Percentiles rank a stretch among this genome's conserved stretches.
Conservation (phyloP, 805 yeast genomes). For the Cyberlindnera misumaiensis region DNA sequence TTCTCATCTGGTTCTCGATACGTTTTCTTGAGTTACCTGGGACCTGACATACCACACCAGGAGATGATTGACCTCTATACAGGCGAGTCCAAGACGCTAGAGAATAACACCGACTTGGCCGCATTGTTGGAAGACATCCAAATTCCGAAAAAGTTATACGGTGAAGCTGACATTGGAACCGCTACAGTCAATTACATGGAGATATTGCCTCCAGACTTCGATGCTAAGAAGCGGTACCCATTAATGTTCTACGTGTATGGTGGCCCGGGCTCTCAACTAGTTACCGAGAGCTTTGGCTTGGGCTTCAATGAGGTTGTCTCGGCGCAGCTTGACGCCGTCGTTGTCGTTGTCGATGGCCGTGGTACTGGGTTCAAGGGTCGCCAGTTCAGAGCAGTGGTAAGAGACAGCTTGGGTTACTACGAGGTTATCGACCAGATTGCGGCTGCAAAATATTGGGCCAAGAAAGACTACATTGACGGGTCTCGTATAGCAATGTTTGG, state of each 20-base stretch:
- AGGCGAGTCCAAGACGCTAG: constrained; percentile 24
- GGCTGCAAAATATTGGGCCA: constrained; percentile 71
- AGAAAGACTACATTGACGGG: constrained; percentile 57
- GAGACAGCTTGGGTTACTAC: constrained; percentile 72
- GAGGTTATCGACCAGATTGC: constrained; percentile 84
- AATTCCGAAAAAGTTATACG: constrained; percentile 49
- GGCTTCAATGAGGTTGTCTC: constrained; percentile 73
- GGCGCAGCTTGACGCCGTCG: constrained; percentile 71
- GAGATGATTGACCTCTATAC: constrained; percentile 51
- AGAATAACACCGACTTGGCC: constrained; percentile 36
- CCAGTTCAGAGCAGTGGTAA: constrained; percentile 67
- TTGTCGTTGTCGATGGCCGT: constrained; percentile 93
- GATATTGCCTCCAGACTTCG: constrained; percentile 69
- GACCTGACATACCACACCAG: constrained; percentile 80
- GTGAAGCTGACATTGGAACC: constrained; percentile 45
- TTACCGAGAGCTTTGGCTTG: constrained; percentile 51
- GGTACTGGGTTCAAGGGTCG: constrained; percentile 92
- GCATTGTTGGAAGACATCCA: constrained; percentile 36
- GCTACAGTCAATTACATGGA: constrained; percentile 61
- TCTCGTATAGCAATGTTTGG: constrained; percentile 86
- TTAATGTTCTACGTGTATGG: constrained; percentile 87
- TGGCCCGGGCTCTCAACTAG: constrained; percentile 91
- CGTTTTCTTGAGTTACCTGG: constrained; percentile 61
- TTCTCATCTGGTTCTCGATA: constrained; percentile 79
- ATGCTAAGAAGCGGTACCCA: constrained; percentile 54